phyloP scores from a whole-genome alignment of 2,329 filamentous ascomycete genomes.

The Epichloe baconii region DNA sequence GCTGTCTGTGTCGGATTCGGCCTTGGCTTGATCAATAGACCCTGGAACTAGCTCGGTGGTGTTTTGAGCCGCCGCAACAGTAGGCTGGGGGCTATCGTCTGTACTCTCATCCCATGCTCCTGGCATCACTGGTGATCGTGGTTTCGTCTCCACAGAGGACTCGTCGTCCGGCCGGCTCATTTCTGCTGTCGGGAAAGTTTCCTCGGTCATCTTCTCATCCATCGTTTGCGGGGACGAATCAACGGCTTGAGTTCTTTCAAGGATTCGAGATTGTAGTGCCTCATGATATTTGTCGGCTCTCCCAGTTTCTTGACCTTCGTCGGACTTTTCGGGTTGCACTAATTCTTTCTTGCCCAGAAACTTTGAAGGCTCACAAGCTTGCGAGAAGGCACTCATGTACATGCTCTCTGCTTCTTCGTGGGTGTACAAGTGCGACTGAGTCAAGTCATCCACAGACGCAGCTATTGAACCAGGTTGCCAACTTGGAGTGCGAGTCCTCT shows the following conservation, averaged over 20 bases:
- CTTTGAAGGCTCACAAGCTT: constrained; percentile 18
- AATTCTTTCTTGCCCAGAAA: neutral
- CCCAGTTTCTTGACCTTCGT: neutral
- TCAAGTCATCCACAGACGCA: constrained; percentile 33
- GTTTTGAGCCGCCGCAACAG: neutral
- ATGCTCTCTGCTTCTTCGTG: constrained; percentile 76
- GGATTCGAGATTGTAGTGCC: neutral
- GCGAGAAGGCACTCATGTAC: constrained; percentile 65
- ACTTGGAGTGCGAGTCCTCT: neutral
- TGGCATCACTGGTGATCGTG: constrained; percentile 27
- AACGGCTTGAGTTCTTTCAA: neutral
- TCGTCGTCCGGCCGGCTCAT: neutral
- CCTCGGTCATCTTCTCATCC: neutral
- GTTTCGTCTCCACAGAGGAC: neutral
- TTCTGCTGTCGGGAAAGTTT: neutral
- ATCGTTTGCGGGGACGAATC: neutral
- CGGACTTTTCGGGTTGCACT: neutral
- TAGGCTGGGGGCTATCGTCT: neutral
- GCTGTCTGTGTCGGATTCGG: constrained; percentile 11
- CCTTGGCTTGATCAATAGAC: neutral
- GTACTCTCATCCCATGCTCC: constrained; percentile 33
- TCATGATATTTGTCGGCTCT: neutral
- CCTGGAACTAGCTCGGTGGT: neutral
- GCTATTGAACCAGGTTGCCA: neutral
- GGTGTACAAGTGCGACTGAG: constrained; percentile 57